These are phyloP conservation scores for Metschnikowia cerradonensis DNA, from an alignment of 805 yeast species.

Conservation along the genomic window DNA sequence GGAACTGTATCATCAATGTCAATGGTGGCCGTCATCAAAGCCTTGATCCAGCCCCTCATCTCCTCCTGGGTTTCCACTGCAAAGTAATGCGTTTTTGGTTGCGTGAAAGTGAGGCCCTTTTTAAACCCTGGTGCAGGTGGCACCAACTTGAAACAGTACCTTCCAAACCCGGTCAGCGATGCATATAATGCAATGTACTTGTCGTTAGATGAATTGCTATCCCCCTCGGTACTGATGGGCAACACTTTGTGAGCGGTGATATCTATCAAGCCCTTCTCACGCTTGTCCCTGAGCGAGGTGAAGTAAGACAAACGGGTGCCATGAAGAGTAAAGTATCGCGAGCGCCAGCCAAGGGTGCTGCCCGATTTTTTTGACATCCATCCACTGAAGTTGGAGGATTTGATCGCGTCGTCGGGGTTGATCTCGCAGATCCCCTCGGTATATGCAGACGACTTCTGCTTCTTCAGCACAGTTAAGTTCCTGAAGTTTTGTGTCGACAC, in stretches of 20 bases:
- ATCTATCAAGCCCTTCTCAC: conserved; percentile 91
- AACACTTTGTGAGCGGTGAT: conserved; percentile 91
- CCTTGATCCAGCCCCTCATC: conserved; percentile 93
- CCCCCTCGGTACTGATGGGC: conserved; percentile 48
- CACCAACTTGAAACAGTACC: conserved; percentile 83
- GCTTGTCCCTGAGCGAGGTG: conserved; percentile 67
- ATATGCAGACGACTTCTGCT: conserved; percentile 72
- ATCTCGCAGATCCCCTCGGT: conserved; percentile 81
- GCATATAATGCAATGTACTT: conserved; percentile 83
- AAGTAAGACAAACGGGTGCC: conserved; percentile 92
- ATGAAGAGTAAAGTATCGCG: conserved; percentile 79
- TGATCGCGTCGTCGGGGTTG: conserved; percentile 73
- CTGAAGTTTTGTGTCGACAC: conserved; percentile 51
- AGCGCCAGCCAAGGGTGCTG: conserved; percentile 83
- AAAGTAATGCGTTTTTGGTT: conserved; percentile 92
- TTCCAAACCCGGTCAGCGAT: conserved; percentile 90
- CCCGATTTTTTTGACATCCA: conserved; percentile 94
- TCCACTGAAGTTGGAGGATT: conserved; percentile 75
- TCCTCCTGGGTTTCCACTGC: conserved; percentile 91
- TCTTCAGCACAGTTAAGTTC: conserved; percentile 43
- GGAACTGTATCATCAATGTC: conserved; percentile 93
- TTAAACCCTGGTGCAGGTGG: conserved; percentile 98
- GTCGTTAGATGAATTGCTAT: conserved; percentile 58
- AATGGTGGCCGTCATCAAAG: conserved; percentile 91
- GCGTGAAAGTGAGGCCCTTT: conserved; percentile 93